Evolutionary conservation across 192 early-diverging fungal species (phyloP).

Genomic region (Backusella luteola): DNA sequence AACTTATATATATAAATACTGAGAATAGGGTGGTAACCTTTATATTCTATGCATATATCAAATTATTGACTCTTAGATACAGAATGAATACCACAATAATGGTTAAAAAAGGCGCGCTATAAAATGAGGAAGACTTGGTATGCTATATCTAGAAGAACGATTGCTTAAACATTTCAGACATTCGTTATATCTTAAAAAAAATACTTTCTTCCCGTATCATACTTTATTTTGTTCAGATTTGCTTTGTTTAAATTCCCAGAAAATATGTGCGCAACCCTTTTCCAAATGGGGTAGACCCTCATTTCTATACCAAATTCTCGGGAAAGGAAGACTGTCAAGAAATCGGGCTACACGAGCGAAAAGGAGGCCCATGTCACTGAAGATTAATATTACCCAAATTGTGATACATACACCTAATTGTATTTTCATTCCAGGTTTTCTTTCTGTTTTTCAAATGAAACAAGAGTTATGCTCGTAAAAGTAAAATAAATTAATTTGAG

Average conservation of each 20-base stretch:
- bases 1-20: no score
- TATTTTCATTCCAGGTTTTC: background rate
- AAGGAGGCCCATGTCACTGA: background rate
- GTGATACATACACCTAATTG: background rate
- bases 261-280: background rate
- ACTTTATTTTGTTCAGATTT: background rate
- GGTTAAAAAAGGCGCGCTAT: no score
- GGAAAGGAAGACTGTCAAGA: background rate
- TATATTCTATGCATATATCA: no score
- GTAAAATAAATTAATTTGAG: background rate
- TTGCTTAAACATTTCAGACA: no score
- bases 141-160: no score
- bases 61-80: no score
- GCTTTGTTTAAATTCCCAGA: background rate
- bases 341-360: background rate
- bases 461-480: background rate
- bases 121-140: no score
- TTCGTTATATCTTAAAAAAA: no score
- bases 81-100: no score
- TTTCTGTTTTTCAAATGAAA: background rate
- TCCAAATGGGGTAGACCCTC: background rate
- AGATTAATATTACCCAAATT: background rate
- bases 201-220: no score
- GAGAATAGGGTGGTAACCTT: no score
- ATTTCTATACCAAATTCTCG: background rate